Conservation (phyloP, 176 grass and related monocot genomes). For the Otatea glauca region DNA sequence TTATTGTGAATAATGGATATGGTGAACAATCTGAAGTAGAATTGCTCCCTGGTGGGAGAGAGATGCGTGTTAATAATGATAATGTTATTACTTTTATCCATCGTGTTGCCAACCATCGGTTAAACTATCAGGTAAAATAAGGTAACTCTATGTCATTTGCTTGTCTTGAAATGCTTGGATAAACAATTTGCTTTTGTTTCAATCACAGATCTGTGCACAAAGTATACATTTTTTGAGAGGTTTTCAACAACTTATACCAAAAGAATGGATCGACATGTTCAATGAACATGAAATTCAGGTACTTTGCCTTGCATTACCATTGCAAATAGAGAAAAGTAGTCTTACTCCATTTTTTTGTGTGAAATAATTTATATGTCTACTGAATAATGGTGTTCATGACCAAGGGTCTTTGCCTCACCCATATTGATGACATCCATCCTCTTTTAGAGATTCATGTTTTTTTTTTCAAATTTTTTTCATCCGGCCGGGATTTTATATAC, state of each 20-base stretch:
- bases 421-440: no score
- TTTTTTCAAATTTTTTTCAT: no score
- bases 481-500: no score
- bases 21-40: conserved; percentile 98
- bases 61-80: conserved; percentile 87
- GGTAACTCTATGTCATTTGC: conserved; percentile 28
- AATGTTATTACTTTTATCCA: conserved; percentile 99
- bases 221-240: conserved; percentile 91
- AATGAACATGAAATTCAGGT: conserved; percentile 99
- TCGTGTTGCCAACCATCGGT: conserved; percentile 88
- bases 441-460: no score
- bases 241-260: conserved; percentile 93
- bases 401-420: no score
- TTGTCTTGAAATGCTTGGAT: conserved; percentile 23
- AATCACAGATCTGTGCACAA: conserved; percentile 79
- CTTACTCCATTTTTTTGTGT: background rate
- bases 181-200: conserved; percentile 37
- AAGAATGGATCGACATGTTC: conserved; percentile 98
- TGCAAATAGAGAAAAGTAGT: conserved; percentile 4
- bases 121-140: conserved; percentile 85
- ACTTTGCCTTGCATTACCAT: conserved; percentile 25
- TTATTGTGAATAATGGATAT: conserved; percentile 96
- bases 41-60: conserved; percentile 79
- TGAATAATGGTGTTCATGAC: no score
- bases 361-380: background rate